Evolutionary conservation across 2,329 filamentous ascomycete species (phyloP), one percentile per base, ranked within the genome.

Genomic region (Colletotrichum sp.): DNA sequence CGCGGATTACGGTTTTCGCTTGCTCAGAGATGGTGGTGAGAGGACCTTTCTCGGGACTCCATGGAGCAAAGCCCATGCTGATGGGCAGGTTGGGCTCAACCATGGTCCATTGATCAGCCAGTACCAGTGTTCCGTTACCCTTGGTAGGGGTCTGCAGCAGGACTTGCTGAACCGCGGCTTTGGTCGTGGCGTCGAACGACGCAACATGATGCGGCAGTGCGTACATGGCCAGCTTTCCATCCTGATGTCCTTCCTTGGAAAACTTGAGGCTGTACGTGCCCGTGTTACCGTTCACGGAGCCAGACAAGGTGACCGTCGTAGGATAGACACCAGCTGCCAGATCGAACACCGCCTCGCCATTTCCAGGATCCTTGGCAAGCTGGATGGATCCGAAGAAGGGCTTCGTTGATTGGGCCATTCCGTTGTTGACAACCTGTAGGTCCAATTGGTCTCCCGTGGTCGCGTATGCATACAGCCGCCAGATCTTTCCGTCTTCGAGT

Each of bases 181-280:
- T 81, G 3, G 90, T 92, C 1, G 84, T 84, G 1, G 84, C 79
- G 78, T 95, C 91, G 76, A 99, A 96, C 0, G 95, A 95, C 36
- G 92, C 87, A 5, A 95, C 83, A 79, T 99, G 97, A 83, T 99
- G 97, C 26, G 96, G 95, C 64, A 99, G 87, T 18, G 95, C 95
- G 83, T 94, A 98, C 93, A 98, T 97, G 78, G 97, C 88, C 26
- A 98, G 87, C 76, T 88, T 90, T 18, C 90, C 87, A 8, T 86
- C 84, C 18, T 88, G 82, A 44, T 92, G 87, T 8, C 96, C 96
- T 1, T 87, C 89, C 81, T 95, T 96, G n/a, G 87, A 85, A 86
- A 95, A 99, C 0, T 86, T 85, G 73, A 99, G 91, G 0, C 86
- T 91, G 83, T 99, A 99, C 3, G 88, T 91, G 13, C 95, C 96